Evolutionary conservation across 192 early-diverging fungal genomes (phyloP), one percentile per base, ranked within the genome.

Genomic region (Podila epigama): DNA sequence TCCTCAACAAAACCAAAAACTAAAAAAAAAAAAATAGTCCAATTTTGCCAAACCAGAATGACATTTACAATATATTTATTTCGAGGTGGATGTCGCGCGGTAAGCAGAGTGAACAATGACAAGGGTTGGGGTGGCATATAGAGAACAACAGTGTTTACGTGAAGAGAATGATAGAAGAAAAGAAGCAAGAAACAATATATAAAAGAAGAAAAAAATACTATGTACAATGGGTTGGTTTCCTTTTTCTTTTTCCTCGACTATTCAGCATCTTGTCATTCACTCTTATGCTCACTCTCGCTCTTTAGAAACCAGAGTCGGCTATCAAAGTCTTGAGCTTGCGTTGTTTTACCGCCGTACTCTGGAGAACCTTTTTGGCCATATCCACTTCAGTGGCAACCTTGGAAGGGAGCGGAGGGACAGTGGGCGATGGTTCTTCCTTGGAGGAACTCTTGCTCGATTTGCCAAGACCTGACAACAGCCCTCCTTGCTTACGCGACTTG

Each of bases 311-410:
- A 51, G 73, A 68, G 37, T 68, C 54, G 29, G 66, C 61, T 0
- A 77, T 77, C 27, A 77, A 29, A 18, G 36, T 68, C 51, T 77
- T 77, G 36, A 77, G 66, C 48, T 77, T 77, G 20, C 73, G 59
- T 32, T 77, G 66, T 33, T 77, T 77, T 10, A 68, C 73, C 2
- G 66, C 59, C 5, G 66, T 59, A 34, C 66, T 68, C 27, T 63
- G 60, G 2, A 77, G 39, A 20, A 77, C 29, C 51, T 68, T 68
- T 34, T 68, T 68, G 22, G 73, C 73, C 11, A 68, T 61, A 48
- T 77, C 73, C 13, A 77, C 66, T 16, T 77, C 73, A 5, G 60
- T 53, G 0, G 54, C 52, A 8, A 63, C 56, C 9, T 68, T 77
- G 56, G 55, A 34, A 31, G 54, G 60, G 42, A 71, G 25, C 0